These are phyloP conservation scores for Marsdenia floribunda DNA, from an alignment of 257 asterid genomes.

Conservation along the genomic window DNA sequence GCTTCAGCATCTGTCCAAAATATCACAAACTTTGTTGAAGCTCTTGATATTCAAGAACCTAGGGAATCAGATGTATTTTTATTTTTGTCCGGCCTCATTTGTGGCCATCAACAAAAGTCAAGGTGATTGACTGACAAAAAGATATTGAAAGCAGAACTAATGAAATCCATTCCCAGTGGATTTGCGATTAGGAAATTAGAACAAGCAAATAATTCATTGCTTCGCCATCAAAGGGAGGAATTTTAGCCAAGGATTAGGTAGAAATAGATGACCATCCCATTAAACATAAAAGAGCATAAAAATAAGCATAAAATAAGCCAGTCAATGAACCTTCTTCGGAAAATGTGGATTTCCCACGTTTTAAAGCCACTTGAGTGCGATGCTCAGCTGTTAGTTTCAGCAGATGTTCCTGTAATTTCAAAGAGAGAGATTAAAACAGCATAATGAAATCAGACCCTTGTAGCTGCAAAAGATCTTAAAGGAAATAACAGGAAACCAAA, in stretches of 20 bases:
- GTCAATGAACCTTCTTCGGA: slow-evolving; percentile 61
- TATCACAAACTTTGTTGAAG: too few relatives aligned
- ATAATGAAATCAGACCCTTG: not conserved
- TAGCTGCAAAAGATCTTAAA: not conserved
- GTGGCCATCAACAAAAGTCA: too few relatives aligned
- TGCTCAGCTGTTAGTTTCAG: slow-evolving; percentile 74
- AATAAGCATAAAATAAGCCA: slow-evolving; percentile 2
- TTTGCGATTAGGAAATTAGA: not conserved
- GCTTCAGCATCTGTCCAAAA: too few relatives aligned
- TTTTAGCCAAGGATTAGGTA: not conserved
- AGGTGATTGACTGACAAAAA: too few relatives aligned
- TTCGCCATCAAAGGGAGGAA: not conserved
- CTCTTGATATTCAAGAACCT: too few relatives aligned
- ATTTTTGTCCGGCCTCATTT: too few relatives aligned
- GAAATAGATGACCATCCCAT: not conserved
- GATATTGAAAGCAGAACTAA: too few relatives aligned
- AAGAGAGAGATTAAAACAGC: not conserved
- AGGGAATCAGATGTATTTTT: too few relatives aligned
- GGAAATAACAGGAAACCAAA: slow-evolving; percentile 3
- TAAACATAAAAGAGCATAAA: not conserved
- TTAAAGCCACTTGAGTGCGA: slow-evolving; percentile 65
- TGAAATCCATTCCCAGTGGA: not conserved
- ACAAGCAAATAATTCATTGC: not conserved
- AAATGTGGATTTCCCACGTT: slow-evolving; percentile 61
- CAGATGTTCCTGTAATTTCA: slow-evolving; percentile 68